Conservation (phyloP, 169 alveolate genomes). For the Blepharisma undulans region DNA sequence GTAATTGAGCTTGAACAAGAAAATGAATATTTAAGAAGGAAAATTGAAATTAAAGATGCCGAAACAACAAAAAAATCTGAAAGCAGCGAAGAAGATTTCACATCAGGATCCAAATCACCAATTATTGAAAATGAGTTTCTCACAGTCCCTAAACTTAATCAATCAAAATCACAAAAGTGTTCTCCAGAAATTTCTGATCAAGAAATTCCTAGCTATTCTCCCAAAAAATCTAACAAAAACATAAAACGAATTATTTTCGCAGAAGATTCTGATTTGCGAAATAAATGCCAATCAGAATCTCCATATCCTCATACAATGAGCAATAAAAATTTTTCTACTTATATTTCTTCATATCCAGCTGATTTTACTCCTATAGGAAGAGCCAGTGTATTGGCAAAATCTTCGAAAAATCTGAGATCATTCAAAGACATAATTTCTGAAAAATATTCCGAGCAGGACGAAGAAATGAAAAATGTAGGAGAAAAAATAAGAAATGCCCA, state of each 20-base stretch:
- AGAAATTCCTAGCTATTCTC: background rate
- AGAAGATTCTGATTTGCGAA: background rate
- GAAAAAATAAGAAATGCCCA: constrained; percentile 1
- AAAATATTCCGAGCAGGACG: background rate
- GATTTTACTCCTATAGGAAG: background rate
- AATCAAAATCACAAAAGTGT: background rate
- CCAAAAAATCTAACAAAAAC: background rate
- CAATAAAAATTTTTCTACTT: background rate
- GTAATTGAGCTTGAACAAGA: constrained; percentile 59
- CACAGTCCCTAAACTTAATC: background rate
- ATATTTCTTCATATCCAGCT: background rate
- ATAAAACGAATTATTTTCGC: background rate
- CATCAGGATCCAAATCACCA: background rate
- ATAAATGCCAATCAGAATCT: background rate
- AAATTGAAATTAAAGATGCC: constrained; percentile 33
- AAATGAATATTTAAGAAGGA: constrained; percentile 57
- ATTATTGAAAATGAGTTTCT: background rate
- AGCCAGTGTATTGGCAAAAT: background rate
- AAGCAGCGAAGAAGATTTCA: constrained; percentile 20
- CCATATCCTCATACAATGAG: background rate
- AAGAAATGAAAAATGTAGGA: background rate
- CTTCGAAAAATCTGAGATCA: background rate
- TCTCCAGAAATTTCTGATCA: background rate
- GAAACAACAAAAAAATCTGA: constrained; percentile 60
- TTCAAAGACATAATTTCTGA: background rate